phyloP scores from a whole-genome alignment of 176 grass and related monocot species.

The Carex cristatella region DNA sequence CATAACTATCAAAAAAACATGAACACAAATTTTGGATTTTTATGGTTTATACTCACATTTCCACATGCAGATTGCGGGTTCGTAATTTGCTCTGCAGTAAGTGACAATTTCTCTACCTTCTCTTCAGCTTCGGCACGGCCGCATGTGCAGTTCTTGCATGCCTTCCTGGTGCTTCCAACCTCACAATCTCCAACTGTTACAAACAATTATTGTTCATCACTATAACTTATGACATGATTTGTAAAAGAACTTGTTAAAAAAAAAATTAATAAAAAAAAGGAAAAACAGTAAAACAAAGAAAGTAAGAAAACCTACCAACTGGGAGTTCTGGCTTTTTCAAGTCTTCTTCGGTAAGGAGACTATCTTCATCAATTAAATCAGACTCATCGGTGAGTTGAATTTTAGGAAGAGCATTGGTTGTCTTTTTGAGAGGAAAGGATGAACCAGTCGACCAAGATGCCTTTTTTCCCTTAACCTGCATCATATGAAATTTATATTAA shows the following conservation, averaged over 20 bases:
- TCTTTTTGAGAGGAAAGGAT: slow-evolving; percentile 72
- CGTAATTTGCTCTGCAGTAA: slow-evolving; percentile 73
- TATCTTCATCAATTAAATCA: slow-evolving; percentile 90
- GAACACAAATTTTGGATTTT: neutral
- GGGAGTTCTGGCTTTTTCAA: slow-evolving; percentile 89
- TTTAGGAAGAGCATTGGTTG: slow-evolving; percentile 52
- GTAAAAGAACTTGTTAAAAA: neutral
- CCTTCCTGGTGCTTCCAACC: slow-evolving; percentile 71
- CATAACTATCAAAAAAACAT: neutral
- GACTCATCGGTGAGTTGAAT: slow-evolving; percentile 67
- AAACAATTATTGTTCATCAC: neutral
- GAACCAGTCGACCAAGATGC: slow-evolving; percentile 76
- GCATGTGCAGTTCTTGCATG: slow-evolving; percentile 95
- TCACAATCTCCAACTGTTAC: slow-evolving; percentile 75
- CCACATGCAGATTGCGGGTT: slow-evolving; percentile 90
- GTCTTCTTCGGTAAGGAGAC: slow-evolving; percentile 86
- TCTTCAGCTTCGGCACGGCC: slow-evolving; percentile 76
- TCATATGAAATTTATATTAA: neutral
- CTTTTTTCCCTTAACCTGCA: slow-evolving; percentile 82
- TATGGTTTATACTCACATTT: slow-evolving; percentile 42
- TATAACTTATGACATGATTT: neutral
- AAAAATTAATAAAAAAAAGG: neutral
- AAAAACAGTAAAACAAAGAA: neutral
- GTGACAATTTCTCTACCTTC: slow-evolving; percentile 76
- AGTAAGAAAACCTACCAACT: slow-evolving; percentile 37